Percentiles rank a stretch among this genome's conserved stretches.
Conservation (phyloP, 176 grass and related monocot genomes). For the Raddia guianensis region DNA sequence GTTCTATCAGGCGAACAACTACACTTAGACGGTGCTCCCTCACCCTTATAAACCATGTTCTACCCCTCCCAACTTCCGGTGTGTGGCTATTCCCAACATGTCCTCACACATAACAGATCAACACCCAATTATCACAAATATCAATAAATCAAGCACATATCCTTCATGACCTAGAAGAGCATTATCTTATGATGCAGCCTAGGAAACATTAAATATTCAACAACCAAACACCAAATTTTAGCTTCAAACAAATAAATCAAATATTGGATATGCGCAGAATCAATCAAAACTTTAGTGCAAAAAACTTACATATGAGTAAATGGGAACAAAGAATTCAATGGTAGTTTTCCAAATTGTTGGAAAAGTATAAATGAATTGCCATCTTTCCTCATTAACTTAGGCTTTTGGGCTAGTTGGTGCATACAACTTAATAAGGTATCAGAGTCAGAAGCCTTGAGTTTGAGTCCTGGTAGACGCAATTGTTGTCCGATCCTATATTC, state of each 20-base stretch:
- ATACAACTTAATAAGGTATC: too few relatives aligned
- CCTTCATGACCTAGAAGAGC: neutral
- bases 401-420: too few relatives aligned
- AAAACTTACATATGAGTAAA: neutral
- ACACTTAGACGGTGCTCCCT: too few relatives aligned
- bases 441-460: too few relatives aligned
- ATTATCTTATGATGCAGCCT: neutral
- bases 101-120: slow-evolving; percentile 2
- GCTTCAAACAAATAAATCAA: neutral
- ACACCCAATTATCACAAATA: slow-evolving; percentile 26
- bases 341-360: neutral
- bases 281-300: neutral
- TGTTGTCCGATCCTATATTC: too few relatives aligned
- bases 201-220: neutral
- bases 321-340: neutral
- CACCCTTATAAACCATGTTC: too few relatives aligned
- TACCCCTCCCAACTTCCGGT: too few relatives aligned
- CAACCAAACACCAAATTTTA: slow-evolving; percentile 4
- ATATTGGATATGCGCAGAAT: neutral
- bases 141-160: slow-evolving; percentile 34
- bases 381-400: too few relatives aligned
- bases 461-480: too few relatives aligned
- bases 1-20: neutral
- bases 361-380: too few relatives aligned
- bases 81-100: neutral